These are phyloP conservation scores for Raphanus raphanistrum DNA, from an alignment of 345 rosid species.

Conservation along the genomic window DNA sequence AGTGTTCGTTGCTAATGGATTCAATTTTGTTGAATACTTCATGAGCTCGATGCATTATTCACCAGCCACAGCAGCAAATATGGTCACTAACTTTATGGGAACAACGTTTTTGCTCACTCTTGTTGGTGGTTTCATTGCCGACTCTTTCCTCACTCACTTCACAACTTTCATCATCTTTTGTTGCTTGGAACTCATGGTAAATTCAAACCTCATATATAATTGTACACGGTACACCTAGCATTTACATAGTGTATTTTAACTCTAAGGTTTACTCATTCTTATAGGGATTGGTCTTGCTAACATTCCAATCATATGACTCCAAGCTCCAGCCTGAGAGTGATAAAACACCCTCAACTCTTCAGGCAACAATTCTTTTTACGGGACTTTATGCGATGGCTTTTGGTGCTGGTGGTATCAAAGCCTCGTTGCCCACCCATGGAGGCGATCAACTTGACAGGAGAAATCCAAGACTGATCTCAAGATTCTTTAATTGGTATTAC, in stretches of 20 bases:
- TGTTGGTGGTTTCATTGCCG: not conserved
- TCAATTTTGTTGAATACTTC: not conserved
- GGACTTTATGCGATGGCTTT: constrained; percentile 52
- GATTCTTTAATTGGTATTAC: constrained; percentile 63
- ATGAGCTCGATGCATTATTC: not conserved
- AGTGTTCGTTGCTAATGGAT: not conserved
- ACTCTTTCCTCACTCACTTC: not conserved
- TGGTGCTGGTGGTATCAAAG: constrained; percentile 57
- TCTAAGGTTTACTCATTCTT: not conserved
- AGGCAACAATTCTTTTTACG: constrained; percentile 43
- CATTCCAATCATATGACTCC: constrained; percentile 48
- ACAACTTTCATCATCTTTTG: not conserved
- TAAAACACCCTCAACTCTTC: constrained; percentile 33
- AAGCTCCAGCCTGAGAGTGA: constrained; percentile 38
- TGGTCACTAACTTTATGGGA: constrained; percentile 1
- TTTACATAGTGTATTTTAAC: not conserved
- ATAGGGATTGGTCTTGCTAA: constrained; percentile 53
- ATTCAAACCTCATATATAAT: not conserved
- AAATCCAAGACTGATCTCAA: constrained; percentile 42
- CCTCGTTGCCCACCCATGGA: constrained; percentile 53
- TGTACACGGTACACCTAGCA: not conserved
- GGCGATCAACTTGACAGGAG: constrained; percentile 57
- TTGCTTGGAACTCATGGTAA: not conserved
- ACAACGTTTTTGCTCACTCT: constrained; percentile 1
- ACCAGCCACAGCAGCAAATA: not conserved